Percentiles rank a stretch among this genome's conserved stretches.
These are phyloP conservation scores for Nemania sp. DNA, from an alignment of 2,329 filamentous ascomycete genomes.

Conservation along the genomic window DNA sequence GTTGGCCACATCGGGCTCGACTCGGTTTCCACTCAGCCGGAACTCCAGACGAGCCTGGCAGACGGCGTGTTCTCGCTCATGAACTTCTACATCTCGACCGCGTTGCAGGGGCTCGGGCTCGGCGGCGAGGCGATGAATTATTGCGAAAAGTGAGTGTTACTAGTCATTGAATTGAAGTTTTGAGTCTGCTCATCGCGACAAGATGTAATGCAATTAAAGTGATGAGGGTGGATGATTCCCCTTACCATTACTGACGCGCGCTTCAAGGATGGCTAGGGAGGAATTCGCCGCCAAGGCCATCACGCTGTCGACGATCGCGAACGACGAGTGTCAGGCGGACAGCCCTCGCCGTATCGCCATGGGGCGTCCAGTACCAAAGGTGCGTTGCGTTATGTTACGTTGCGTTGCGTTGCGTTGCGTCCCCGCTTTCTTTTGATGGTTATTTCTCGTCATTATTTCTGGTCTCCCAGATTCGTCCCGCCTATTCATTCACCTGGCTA, in stretches of 20 bases:
- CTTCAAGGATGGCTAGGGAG: conserved; percentile 28
- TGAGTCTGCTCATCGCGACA: too few species aligned
- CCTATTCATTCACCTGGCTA: too few species aligned
- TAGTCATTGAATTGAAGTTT: too few species aligned
- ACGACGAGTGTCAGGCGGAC: conserved; percentile 25
- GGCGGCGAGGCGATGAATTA: conserved; percentile 29
- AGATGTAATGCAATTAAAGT: neutral
- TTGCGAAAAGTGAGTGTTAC: conserved; percentile 32
- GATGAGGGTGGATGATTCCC: neutral
- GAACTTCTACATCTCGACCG: conserved; percentile 35
- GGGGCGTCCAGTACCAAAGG: conserved; percentile 24
- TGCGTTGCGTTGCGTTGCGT: too few species aligned
- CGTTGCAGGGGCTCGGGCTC: conserved; percentile 32
- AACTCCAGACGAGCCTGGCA: conserved; percentile 25
- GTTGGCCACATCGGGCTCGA: conserved; percentile 42
- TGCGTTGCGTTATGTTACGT: conserved; percentile 6
- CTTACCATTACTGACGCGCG: neutral
- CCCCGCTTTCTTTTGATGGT: too few species aligned
- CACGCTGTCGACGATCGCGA: conserved; percentile 33
- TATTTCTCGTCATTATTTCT: too few species aligned
- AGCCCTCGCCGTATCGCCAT: conserved; percentile 33
- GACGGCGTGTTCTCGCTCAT: conserved; percentile 33
- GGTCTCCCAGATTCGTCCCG: too few species aligned
- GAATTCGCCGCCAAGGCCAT: conserved; percentile 33
- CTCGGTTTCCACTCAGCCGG: conserved; percentile 23